phyloP scores from a whole-genome alignment of 169 alveolate species.

The Ichthyophthirius multifiliis region DNA sequence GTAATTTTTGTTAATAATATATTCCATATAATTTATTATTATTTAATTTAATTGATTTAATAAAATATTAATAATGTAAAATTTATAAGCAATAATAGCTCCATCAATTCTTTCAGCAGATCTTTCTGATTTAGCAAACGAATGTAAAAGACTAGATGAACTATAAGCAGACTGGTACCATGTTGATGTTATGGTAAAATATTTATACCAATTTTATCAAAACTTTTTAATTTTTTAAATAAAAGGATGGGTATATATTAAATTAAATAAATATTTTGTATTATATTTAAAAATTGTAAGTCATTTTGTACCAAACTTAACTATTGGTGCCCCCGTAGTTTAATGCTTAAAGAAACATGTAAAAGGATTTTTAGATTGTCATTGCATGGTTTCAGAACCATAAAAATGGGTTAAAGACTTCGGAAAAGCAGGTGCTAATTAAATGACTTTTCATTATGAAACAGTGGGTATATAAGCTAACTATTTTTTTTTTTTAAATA shows the following conservation, averaged over 20 bases:
- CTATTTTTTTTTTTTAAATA: background rate
- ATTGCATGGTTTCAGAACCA: constrained; percentile 84
- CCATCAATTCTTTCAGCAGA: constrained; percentile 77
- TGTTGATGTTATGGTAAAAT: constrained; percentile 58
- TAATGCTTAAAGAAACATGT: constrained; percentile 52
- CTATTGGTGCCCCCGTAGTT: constrained; percentile 85
- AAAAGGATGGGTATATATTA: constrained; percentile 21
- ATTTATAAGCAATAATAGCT: constrained; percentile 44
- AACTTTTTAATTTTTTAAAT: background rate
- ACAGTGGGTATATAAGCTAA: constrained; percentile 41
- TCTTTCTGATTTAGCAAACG: constrained; percentile 62
- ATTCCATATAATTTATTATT: too few relatives aligned
- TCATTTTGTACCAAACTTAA: constrained; percentile 86
- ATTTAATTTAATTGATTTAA: too few relatives aligned
- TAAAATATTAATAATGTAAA: too few relatives aligned
- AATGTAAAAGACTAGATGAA: constrained; percentile 50
- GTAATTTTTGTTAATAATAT: too few relatives aligned
- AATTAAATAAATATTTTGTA: background rate
- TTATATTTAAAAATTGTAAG: background rate
- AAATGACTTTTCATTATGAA: constrained; percentile 84
- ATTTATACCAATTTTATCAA: too few relatives aligned
- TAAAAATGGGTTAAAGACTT: constrained; percentile 78
- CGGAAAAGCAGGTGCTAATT: constrained; percentile 76
- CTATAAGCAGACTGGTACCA: constrained; percentile 82
- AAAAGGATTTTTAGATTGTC: constrained; percentile 84